Evolutionary conservation across 163 green algal species (phyloP).

Genomic region (Prototheca wickerhamii): DNA sequence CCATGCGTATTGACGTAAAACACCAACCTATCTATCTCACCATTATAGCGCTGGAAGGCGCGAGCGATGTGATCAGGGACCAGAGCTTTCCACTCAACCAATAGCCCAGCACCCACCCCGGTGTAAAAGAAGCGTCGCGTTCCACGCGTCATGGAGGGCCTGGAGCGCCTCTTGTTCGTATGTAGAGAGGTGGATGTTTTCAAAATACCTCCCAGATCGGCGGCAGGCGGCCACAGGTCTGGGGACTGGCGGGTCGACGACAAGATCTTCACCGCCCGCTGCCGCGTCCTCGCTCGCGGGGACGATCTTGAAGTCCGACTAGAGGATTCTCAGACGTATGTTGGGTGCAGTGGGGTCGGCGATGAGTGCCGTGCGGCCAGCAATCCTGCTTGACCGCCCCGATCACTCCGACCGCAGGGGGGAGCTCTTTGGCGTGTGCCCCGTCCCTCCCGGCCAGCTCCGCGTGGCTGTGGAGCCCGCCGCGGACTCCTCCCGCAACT

Average conservation of each 20-base stretch:
- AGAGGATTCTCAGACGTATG: slow-evolving; percentile 46
- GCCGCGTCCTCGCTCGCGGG: slow-evolving; percentile 41
- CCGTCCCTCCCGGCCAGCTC: slow-evolving; percentile 37
- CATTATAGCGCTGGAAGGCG: no score
- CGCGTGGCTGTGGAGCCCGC: slow-evolving; percentile 53
- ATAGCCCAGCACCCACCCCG: background rate
- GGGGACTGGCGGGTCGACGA: slow-evolving; percentile 59
- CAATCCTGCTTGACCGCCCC: background rate
- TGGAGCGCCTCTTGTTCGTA: slow-evolving; percentile 22
- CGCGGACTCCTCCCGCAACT: slow-evolving; percentile 60
- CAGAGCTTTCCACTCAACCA: no score
- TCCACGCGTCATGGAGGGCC: background rate
- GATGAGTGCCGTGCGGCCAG: background rate
- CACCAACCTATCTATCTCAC: no score
- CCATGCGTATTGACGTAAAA: no score
- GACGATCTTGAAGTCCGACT: slow-evolving; percentile 37
- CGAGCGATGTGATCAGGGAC: no score
- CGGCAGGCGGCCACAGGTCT: slow-evolving; percentile 40
- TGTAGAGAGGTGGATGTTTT: slow-evolving; percentile 33
- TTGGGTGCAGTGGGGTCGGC: background rate
- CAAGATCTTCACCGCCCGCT: slow-evolving; percentile 53
- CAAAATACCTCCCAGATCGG: slow-evolving; percentile 43
- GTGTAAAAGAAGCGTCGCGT: background rate
- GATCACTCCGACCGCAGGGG: slow-evolving; percentile 14
- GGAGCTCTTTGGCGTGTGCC: slow-evolving; percentile 65